A percentile compares a stretch with the other conserved stretches of the same genome.
Evolutionary conservation across 768 basidiomycete genomes (phyloP).

Genomic region (Mycena epipterygia): DNA sequence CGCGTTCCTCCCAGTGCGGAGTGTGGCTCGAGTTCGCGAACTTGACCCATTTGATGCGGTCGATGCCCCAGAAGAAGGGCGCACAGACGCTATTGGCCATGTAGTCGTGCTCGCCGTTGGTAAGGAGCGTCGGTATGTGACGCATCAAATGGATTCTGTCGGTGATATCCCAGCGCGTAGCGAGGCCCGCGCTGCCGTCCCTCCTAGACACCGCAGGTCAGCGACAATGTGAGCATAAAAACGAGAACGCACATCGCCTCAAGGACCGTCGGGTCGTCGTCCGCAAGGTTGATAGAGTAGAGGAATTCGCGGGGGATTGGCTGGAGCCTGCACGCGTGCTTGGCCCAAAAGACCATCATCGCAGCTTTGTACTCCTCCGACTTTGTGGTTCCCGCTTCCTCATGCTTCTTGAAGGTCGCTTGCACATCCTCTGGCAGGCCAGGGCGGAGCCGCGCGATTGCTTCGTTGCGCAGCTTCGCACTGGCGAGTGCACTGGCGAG

Average conservation of each 20-base stretch:
- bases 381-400: slow-evolving; percentile 58
- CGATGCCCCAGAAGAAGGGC: slow-evolving; percentile 50
- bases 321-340: slow-evolving; percentile 58
- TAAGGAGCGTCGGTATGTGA: slow-evolving; percentile 45
- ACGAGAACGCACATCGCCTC: slow-evolving; percentile 54
- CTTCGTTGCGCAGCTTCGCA: slow-evolving; percentile 51
- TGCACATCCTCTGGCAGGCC: slow-evolving; percentile 57
- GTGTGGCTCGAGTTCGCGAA: slow-evolving; percentile 48
- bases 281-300: slow-evolving; percentile 48
- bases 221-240: neutral
- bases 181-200: slow-evolving; percentile 48
- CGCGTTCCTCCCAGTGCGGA: slow-evolving; percentile 49
- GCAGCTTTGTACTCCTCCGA: slow-evolving; percentile 61
- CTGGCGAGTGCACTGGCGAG: slow-evolving; percentile 54
- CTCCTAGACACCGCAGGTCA: slow-evolving; percentile 23
- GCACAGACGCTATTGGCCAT: slow-evolving; percentile 49
- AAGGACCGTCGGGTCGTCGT: slow-evolving; percentile 63
- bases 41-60: slow-evolving; percentile 47
- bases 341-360: slow-evolving; percentile 55
- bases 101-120: slow-evolving; percentile 54
- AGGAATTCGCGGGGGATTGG: slow-evolving; percentile 59
- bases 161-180: slow-evolving; percentile 43
- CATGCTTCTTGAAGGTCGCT: slow-evolving; percentile 57
- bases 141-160: slow-evolving; percentile 42
- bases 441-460: slow-evolving; percentile 44